Base-by-base conservation (phyloP, 768 basidiomycete species). In the Boletellus sp. region DNA sequence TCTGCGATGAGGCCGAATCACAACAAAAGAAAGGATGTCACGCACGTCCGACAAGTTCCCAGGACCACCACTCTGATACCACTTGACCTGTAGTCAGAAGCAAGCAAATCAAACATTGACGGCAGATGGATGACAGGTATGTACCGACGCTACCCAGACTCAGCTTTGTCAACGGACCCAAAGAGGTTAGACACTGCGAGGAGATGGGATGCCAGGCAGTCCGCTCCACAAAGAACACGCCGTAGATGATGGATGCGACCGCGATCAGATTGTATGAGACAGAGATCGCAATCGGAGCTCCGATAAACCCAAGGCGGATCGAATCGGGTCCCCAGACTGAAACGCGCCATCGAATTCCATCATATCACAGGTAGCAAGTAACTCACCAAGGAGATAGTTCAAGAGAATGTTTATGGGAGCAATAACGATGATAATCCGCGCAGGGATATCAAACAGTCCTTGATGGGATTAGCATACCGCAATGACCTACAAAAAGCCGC, bases 21-120 rank as follows among this genome's bases (percentile, higher is more conserved):
- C 2, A 22, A 9, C 2, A 4, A 12, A 36, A 46, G 48, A 2
- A 41, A 6, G 45, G 16, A 40, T 40, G 15, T 3, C 24, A 62
- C 65, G 11, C 31, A 67, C 65, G 70, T 26, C 83, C 85, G 37
- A 91, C 73, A 3, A 92, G 76, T 66, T 95, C 93, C 95, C 94
- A 95, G 28, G 87, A 87, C 94, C 94, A 97, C 94, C 94, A 97
- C 68, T 95, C 94, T 1, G 83, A 83, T 2, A 87, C 90, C 2
- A 84, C 84, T 66, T 92, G 91, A 3, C 84, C 83, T 77, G 53
- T 36, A 28, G 20, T 23, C n/a, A n/a, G 13, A n/a, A 22, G 28
- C 47, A 28, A 54, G 42, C 6, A 32, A 35, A 34, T 40, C 26
- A 10, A 42, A n/a, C n/a, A n/a, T n/a, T 16, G 20, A 20, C 31